Evolutionary conservation across 2,329 filamentous ascomycete species (phyloP), one percentile per base, ranked within the genome.

Genomic region (Didymella exigua): DNA sequence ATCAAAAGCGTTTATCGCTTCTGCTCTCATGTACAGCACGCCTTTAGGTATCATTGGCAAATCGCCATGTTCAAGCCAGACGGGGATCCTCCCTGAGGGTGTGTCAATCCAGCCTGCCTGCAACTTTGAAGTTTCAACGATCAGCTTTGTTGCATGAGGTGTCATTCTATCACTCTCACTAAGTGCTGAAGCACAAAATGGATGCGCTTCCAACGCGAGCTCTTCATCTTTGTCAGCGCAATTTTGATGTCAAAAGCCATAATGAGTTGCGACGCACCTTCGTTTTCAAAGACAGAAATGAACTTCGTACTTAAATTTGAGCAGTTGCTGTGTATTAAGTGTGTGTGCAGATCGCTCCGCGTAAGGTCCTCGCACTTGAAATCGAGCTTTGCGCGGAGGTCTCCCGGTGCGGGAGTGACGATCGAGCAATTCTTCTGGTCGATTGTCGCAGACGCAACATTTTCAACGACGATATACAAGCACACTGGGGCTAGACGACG

Each of bases 11-110:
- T 49, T 23, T 8, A 52, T 24, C 4, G 31, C 53, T 26, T 48
- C 43, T 6, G 30, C 11, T 13, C 31, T 38, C 43, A 48, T 51
- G 19, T 43, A 34, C 1, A 48, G 34, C 21, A 47, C 49, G 5
- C 37, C 49, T 38, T 24, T 51, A 2, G 52, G 46, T 9, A 45
- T 42, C 27, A 50, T 47, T 9, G 44, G 54, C 8, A 46, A 30
- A 7, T 41, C 18, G 10, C n/a, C 50, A 14, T 49, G 21, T 5
- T 58, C 34, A 1, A 60, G 24, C 58, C 54, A 60, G 29, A 52
- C 47, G 14, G 54, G 58, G 2, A 59, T 18, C 6, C 30, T 27
- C 13, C 23, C 38, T 4, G 21, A 24, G 16, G 23, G 11, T 2
- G 37, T 40, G 1, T 47, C 42, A 4, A 40, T 33, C 49, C 36